These are phyloP conservation scores for Zygnema circumcarinatum DNA, from an alignment of 139 green algal species.

Conservation along the genomic window DNA sequence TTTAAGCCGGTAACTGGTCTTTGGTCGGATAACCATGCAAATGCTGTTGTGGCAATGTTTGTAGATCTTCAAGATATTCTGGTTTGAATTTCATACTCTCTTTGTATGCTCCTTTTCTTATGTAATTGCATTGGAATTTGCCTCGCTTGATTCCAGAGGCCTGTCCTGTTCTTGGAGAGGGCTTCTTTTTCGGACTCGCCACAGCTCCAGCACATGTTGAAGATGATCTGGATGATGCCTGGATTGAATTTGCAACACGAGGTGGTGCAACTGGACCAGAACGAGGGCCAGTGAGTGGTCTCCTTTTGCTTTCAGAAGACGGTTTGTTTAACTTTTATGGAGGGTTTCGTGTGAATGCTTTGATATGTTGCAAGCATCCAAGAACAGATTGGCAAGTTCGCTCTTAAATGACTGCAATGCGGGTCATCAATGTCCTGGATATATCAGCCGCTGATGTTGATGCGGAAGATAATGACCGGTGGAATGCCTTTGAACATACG, in stretches of 20 bases:
- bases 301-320: neutral
- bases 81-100: neutral
- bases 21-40: neutral
- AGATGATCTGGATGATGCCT: slow-evolving; percentile 57
- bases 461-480: no score
- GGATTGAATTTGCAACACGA: slow-evolving; percentile 45
- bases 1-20: neutral
- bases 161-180: slow-evolving; percentile 68
- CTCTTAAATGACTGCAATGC: no score
- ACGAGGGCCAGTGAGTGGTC: slow-evolving; percentile 2
- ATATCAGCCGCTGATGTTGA: no score
- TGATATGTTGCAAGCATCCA: no score
- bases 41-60: no score
- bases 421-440: no score
- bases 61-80: neutral
- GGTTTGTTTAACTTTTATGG: no score
- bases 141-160: neutral
- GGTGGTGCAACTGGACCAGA: neutral
- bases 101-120: neutral
- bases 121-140: neutral
- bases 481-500: no score
- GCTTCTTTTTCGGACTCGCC: slow-evolving; percentile 52
- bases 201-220: slow-evolving; percentile 61
- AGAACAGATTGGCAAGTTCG: no score
- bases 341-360: no score